A percentile compares a stretch with the other conserved stretches of the same genome.
These are phyloP conservation scores for Botrytis hyacinthi DNA, from an alignment of 2,329 filamentous ascomycete species.

Conservation along the genomic window DNA sequence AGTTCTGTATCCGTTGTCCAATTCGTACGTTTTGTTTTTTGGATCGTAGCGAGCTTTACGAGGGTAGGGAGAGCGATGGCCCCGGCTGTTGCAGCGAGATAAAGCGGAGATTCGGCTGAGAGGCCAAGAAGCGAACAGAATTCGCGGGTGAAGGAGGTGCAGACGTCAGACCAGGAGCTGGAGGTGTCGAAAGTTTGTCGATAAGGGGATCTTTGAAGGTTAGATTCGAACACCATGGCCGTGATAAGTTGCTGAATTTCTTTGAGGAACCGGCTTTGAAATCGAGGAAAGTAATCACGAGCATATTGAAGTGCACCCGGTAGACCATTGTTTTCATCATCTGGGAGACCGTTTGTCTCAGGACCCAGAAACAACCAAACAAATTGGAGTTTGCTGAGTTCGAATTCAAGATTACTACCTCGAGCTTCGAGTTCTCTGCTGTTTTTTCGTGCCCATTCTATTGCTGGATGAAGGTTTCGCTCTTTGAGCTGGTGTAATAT, in stretches of 20 bases:
- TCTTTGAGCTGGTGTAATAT: constrained; percentile 77
- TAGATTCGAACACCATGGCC: constrained; percentile 75
- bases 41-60: constrained; percentile 83
- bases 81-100: constrained; percentile 88
- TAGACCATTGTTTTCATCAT: constrained; percentile 55
- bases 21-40: constrained; percentile 85
- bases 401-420: constrained; percentile 92
- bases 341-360: constrained; percentile 52
- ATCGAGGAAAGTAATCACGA: constrained; percentile 67
- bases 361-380: constrained; percentile 79
- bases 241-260: constrained; percentile 81
- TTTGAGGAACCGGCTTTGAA: constrained; percentile 69
- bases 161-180: constrained; percentile 77
- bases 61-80: constrained; percentile 87
- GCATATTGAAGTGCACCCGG: constrained; percentile 73
- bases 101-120: constrained; percentile 87
- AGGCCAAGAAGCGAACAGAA: constrained; percentile 91
- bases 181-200: constrained; percentile 71
- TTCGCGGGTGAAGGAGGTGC: constrained; percentile 84
- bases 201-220: constrained; percentile 77
- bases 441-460: constrained; percentile 78
- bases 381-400: constrained; percentile 85
- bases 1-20: constrained; percentile 93
- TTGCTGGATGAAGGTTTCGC: constrained; percentile 76
- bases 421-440: constrained; percentile 69